phyloP scores from a whole-genome alignment of 441 rosid species.

The Adansonia grandidieri region DNA sequence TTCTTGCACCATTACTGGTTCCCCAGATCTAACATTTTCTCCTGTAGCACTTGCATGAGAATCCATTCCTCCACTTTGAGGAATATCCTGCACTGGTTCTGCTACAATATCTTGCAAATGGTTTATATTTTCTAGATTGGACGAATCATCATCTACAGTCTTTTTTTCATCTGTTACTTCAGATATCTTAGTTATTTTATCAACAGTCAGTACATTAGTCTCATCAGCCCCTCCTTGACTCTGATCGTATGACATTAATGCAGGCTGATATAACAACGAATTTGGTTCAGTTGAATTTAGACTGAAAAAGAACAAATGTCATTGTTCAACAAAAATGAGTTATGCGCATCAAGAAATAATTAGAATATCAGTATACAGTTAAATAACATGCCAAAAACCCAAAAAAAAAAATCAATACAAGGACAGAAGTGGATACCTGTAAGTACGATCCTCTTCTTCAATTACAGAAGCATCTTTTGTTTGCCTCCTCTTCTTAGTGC shows the following conservation, averaged over 20 bases:
- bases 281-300: slow-evolving; percentile 38
- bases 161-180: slow-evolving; percentile 37
- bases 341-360: slow-evolving; percentile 8
- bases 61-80: slow-evolving; percentile 27
- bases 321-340: slow-evolving; percentile 11
- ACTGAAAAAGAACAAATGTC: slow-evolving; percentile 34
- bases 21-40: slow-evolving; percentile 24
- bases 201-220: slow-evolving; percentile 29
- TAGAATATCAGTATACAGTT: neutral
- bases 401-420: neutral
- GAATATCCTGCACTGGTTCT: slow-evolving; percentile 21
- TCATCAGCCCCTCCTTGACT: slow-evolving; percentile 35
- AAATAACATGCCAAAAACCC: neutral
- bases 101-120: slow-evolving; percentile 24
- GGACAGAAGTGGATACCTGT: slow-evolving; percentile 38
- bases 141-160: slow-evolving; percentile 21
- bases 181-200: slow-evolving; percentile 37
- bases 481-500: slow-evolving; percentile 52
- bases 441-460: slow-evolving; percentile 39
- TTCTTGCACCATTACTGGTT: slow-evolving; percentile 29
- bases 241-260: slow-evolving; percentile 30
- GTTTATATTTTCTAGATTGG: neutral
- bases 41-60: slow-evolving; percentile 24
- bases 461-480: slow-evolving; percentile 35
- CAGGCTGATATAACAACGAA: slow-evolving; percentile 42